phyloP scores from a whole-genome alignment of 257 asterid species.

The Plantago elongata region DNA sequence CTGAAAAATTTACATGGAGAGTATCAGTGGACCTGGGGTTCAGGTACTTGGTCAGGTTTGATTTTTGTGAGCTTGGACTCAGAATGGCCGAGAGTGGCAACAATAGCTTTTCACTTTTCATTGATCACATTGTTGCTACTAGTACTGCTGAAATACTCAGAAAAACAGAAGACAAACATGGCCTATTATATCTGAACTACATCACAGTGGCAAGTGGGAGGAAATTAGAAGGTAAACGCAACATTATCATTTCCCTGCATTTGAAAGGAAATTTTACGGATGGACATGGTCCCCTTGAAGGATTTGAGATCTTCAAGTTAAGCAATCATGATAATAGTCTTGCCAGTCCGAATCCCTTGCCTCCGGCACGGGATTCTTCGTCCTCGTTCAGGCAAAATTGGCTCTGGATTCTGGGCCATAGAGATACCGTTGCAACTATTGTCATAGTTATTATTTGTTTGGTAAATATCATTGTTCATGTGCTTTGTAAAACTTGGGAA shows the following conservation, averaged over 20 bases:
- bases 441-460: conserved; percentile 20
- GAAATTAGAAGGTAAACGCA: conserved; percentile 22
- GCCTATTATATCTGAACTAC: conserved; percentile 30
- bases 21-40: conserved; percentile 35
- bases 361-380: neutral
- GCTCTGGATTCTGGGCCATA: conserved; percentile 5
- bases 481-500: conserved; percentile 21
- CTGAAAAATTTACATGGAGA: conserved; percentile 26
- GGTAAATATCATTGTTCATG: conserved; percentile 9
- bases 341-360: conserved; percentile 18
- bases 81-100: conserved; percentile 19
- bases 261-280: conserved; percentile 2
- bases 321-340: conserved; percentile 43
- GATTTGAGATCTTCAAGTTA: conserved; percentile 37
- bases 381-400: neutral
- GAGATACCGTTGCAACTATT: conserved; percentile 19
- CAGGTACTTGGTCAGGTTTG: conserved; percentile 36
- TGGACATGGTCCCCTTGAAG: conserved; percentile 27
- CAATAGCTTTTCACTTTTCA: conserved; percentile 23
- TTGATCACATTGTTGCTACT: conserved; percentile 28
- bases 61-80: conserved; percentile 34
- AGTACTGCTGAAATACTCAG: conserved; percentile 21
- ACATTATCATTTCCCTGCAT: conserved; percentile 25
- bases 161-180: conserved; percentile 24
- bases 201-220: conserved; percentile 34